These are phyloP conservation scores for Dryas octopetala DNA, from an alignment of 306 rosid genomes.

Conservation along the genomic window DNA sequence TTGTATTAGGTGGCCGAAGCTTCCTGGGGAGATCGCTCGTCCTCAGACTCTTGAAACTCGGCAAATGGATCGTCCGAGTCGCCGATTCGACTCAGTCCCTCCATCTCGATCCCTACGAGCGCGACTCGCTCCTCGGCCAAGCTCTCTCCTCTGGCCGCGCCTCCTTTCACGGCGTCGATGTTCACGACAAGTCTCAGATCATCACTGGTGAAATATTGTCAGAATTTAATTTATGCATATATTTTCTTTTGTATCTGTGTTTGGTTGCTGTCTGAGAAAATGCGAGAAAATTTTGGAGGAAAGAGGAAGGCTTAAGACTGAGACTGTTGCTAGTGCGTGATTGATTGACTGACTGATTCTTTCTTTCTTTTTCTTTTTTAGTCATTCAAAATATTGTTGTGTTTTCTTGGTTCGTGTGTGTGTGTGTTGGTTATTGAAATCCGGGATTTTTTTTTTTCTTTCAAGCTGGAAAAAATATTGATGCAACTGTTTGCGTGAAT, in stretches of 20 bases:
- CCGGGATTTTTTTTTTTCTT: no score
- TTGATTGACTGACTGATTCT: not conserved
- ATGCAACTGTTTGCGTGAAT: no score
- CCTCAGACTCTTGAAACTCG: conserved; percentile 50
- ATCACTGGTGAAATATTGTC: conserved; percentile 40
- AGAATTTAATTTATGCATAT: not conserved
- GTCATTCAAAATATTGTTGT: no score
- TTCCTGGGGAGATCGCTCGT: conserved; percentile 77
- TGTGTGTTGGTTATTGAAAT: no score
- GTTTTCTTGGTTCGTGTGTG: no score
- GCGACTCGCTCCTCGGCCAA: conserved; percentile 48
- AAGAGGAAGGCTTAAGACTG: not conserved
- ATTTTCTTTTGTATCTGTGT: conserved; percentile 3
- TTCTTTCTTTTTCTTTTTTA: no score
- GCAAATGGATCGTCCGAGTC: conserved; percentile 73
- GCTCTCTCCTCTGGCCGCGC: conserved; percentile 72
- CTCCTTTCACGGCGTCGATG: conserved; percentile 57
- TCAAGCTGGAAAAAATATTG: no score
- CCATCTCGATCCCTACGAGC: conserved; percentile 46
- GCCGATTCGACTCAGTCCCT: conserved; percentile 70
- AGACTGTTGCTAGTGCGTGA: not conserved
- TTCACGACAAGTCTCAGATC: conserved; percentile 50
- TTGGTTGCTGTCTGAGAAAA: conserved; percentile 4
- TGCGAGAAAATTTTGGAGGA: not conserved
- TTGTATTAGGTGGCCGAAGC: conserved; percentile 75